Evolutionary conservation across 2,329 filamentous ascomycete genomes (phyloP).

Genomic region (Peltaster fructicola): DNA sequence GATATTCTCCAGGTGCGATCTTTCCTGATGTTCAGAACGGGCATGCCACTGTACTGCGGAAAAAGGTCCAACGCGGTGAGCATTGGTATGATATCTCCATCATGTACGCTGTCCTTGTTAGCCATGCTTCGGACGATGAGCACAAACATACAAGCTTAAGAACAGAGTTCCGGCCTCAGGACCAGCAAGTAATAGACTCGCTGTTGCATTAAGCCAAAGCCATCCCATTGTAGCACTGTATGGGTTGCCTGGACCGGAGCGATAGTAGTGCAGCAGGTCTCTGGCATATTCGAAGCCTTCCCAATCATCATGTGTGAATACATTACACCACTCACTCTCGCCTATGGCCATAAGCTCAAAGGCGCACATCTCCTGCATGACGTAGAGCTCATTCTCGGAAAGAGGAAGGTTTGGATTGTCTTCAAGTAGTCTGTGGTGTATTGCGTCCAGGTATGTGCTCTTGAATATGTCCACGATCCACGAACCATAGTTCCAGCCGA

Average conservation of each 20-base stretch:
- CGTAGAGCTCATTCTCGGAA: slow-evolving; percentile 32
- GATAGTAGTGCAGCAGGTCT: slow-evolving; percentile 41
- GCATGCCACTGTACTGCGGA: slow-evolving; percentile 26
- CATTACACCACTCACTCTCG: slow-evolving; percentile 36
- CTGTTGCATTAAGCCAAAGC: slow-evolving; percentile 41
- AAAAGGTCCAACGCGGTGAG: slow-evolving; percentile 35
- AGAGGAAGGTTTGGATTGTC: slow-evolving; percentile 28
- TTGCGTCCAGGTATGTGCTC: slow-evolving; percentile 28
- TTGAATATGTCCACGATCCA: slow-evolving; percentile 31
- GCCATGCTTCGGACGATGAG: not conserved
- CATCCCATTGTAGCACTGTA: slow-evolving; percentile 38
- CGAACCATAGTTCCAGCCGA: slow-evolving; percentile 34
- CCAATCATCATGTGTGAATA: slow-evolving; percentile 38
- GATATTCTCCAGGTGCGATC: slow-evolving; percentile 37
- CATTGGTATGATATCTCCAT: slow-evolving; percentile 40
- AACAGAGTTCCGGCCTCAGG: slow-evolving; percentile 31
- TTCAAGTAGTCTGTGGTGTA: slow-evolving; percentile 26
- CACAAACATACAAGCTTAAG: slow-evolving; percentile 34
- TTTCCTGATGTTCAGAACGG: slow-evolving; percentile 26
- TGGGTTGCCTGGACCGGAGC: slow-evolving; percentile 37
- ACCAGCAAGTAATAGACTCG: slow-evolving; percentile 29
- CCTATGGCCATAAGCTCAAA: slow-evolving; percentile 39
- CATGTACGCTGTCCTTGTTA: slow-evolving; percentile 28
- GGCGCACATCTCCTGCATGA: slow-evolving; percentile 45
- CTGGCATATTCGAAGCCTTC: slow-evolving; percentile 39